Conservation (phyloP, 306 rosid genomes). For the Prunus padus region DNA sequence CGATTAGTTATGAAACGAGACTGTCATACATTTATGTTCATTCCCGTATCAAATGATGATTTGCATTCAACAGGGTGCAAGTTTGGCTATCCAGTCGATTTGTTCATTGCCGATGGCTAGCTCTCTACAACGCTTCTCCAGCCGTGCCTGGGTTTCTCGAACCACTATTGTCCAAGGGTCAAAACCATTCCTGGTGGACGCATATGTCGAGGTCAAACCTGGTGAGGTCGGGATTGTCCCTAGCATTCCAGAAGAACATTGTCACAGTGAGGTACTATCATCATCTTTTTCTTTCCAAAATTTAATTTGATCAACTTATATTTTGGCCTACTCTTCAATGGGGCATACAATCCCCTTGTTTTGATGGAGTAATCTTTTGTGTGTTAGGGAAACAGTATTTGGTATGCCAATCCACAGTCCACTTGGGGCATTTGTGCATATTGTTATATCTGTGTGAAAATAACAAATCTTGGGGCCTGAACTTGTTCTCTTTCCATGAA, state of each 20-base stretch:
- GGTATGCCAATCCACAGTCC: neutral
- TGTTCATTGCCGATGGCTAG: neutral
- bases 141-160: neutral
- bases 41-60: neutral
- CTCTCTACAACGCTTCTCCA: neutral
- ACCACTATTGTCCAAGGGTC: no score
- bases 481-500: neutral
- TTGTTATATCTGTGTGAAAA: neutral
- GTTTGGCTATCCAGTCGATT: neutral
- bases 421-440: neutral
- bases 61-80: neutral
- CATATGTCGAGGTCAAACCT: no score
- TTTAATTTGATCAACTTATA: neutral
- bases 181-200: no score
- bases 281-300: neutral
- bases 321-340: neutral
- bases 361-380: neutral
- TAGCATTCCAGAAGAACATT: no score
- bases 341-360: neutral
- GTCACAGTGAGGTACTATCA: neutral
- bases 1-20: no score
- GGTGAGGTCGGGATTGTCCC: no score
- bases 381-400: neutral
- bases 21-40: no score
- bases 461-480: neutral